phyloP scores from a whole-genome alignment of 1,284 basidiomycete species.

The Sanghuangporus weigelae region DNA sequence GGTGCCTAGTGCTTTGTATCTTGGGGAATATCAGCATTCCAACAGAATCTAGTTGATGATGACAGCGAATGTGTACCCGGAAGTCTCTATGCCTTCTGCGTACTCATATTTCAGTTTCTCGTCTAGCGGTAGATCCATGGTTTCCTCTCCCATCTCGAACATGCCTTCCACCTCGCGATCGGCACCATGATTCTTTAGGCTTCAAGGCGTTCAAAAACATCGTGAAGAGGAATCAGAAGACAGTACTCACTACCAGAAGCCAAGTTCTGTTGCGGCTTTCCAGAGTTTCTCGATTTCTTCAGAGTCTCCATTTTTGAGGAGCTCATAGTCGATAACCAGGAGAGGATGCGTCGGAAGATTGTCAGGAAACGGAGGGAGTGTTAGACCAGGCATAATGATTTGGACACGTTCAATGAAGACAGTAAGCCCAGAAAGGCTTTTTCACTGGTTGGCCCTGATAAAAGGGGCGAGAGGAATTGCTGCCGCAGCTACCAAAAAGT shows the following conservation, averaged over 20 bases:
- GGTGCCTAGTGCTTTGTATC: constrained; percentile 60
- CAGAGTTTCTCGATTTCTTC: constrained; percentile 42
- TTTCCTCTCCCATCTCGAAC: constrained; percentile 56
- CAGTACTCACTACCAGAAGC: constrained; percentile 49
- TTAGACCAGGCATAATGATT: constrained; percentile 9
- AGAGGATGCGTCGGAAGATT: constrained; percentile 39
- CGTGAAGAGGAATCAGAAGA: not conserved
- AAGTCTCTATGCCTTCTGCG: constrained; percentile 55
- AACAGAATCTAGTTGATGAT: not conserved
- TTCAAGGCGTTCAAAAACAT: constrained; percentile 21
- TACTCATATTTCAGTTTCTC: constrained; percentile 64
- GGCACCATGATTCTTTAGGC: constrained; percentile 56
- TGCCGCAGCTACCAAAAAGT: not conserved
- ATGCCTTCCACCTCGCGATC: constrained; percentile 47
- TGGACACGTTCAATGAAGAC: not conserved
- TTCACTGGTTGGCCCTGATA: not conserved
- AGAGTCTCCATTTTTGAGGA: constrained; percentile 33
- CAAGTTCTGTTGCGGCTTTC: constrained; percentile 45
- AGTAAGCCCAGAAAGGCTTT: not conserved
- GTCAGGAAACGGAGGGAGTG: constrained; percentile 39
- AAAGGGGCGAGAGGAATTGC: not conserved
- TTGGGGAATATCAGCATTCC: constrained; percentile 23
- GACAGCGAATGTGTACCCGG: constrained; percentile 40
- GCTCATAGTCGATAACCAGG: constrained; percentile 44
- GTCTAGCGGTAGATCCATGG: constrained; percentile 50